These are phyloP conservation scores for Zalaria sp. DNA, from an alignment of 2,329 filamentous ascomycete species.

Conservation along the genomic window DNA sequence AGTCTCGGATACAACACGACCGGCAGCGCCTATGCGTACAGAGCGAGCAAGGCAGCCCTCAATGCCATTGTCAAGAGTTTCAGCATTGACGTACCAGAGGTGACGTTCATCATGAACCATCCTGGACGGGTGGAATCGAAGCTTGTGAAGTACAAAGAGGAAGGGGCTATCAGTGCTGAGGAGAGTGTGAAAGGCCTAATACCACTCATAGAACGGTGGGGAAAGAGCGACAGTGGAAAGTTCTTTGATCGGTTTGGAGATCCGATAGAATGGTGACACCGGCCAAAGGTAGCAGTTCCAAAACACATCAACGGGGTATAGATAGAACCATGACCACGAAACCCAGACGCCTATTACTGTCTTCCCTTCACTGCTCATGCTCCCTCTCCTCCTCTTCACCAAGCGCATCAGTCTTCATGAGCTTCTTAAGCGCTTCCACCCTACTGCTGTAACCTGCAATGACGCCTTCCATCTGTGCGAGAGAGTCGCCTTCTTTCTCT, in stretches of 20 bases:
- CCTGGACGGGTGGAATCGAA: conserved; percentile 31
- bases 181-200: conserved; percentile 27
- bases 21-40: conserved; percentile 32
- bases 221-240: conserved; percentile 19
- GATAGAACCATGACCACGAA: neutral
- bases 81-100: conserved; percentile 27
- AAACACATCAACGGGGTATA: neutral
- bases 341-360: neutral
- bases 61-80: conserved; percentile 32
- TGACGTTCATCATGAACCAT: conserved; percentile 28
- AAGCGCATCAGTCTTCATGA: conserved; percentile 4
- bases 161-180: conserved; percentile 26
- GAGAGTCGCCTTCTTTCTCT: conserved; percentile 3
- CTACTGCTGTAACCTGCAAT: conserved; percentile 4
- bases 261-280: conserved; percentile 26
- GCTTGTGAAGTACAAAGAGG: conserved; percentile 29
- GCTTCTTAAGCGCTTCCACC: conserved; percentile 3
- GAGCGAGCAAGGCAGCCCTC: conserved; percentile 31
- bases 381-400: neutral
- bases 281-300: too few species aligned
- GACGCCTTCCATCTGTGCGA: conserved; percentile 5
- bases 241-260: conserved; percentile 31
- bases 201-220: conserved; percentile 21
- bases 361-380: neutral
- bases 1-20: conserved; percentile 24